A percentile compares a stretch with the other conserved stretches of the same genome.
Conservation (phyloP, 2,329 filamentous ascomycete genomes). For the Curvularia sp. region DNA sequence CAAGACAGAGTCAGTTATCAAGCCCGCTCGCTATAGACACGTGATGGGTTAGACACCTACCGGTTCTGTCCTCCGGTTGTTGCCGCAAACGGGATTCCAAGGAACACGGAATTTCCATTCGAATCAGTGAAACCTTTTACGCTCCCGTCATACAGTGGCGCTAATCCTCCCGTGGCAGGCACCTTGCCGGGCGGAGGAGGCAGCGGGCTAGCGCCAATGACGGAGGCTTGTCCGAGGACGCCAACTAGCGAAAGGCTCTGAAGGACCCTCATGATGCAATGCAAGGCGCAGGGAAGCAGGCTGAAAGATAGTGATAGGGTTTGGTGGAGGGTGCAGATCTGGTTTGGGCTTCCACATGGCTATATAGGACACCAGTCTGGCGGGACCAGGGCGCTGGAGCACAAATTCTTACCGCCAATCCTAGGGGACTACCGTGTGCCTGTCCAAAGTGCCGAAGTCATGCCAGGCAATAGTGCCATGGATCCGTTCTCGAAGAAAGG, state of each 20-base stretch:
- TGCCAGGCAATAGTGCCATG: slow-evolving; percentile 14
- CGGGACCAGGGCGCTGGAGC: slow-evolving; percentile 3
- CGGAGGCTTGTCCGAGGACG: slow-evolving; percentile 12
- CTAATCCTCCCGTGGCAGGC: slow-evolving; percentile 13
- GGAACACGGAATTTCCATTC: slow-evolving; percentile 31
- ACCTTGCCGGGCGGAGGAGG: slow-evolving; percentile 15
- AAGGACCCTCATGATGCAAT: slow-evolving; percentile 21
- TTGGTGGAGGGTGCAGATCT: slow-evolving; percentile 16
- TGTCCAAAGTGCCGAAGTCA: slow-evolving; percentile 14
- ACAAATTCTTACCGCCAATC: slow-evolving; percentile 17
- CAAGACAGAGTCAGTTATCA: background rate
- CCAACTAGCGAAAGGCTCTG: slow-evolving; percentile 16
- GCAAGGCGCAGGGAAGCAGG: slow-evolving; percentile 8
- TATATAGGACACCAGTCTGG: slow-evolving; percentile 14
- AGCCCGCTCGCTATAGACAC: background rate
- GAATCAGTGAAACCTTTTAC: slow-evolving; percentile 30
- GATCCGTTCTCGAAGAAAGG: slow-evolving; percentile 3
- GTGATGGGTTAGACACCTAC: slow-evolving; percentile 12
- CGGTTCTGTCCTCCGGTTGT: slow-evolving; percentile 33
- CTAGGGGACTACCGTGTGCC: background rate
- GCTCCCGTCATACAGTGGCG: slow-evolving; percentile 23
- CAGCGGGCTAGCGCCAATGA: slow-evolving; percentile 15
- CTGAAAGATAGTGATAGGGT: slow-evolving; percentile 12
- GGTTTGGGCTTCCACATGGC: slow-evolving; percentile 11
- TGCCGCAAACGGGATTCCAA: slow-evolving; percentile 36